Conservation (phyloP, 2,329 filamentous ascomycete genomes). For the Helotiales sp. region DNA sequence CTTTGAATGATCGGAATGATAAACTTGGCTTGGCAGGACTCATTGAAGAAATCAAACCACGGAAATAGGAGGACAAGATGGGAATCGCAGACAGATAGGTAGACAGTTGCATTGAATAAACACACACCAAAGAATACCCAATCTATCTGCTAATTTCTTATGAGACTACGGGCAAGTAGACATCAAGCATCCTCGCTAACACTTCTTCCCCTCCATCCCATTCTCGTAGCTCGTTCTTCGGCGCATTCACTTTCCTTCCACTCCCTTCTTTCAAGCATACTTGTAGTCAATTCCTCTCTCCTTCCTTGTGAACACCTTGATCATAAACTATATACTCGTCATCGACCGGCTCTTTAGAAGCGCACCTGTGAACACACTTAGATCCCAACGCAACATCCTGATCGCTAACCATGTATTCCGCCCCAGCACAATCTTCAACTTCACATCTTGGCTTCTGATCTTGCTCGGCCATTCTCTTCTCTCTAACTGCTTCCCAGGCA, state of each 20-base stretch:
- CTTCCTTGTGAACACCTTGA: not conserved
- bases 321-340: constrained; percentile 2
- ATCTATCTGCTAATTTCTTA: not conserved
- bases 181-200: not conserved
- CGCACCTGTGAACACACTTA: not conserved
- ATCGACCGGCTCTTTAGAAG: not conserved
- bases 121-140: not conserved
- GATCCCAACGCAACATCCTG: constrained; percentile 12
- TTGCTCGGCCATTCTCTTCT: constrained; percentile 20
- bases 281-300: not conserved
- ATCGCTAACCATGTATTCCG: constrained; percentile 16
- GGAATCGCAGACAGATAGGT: too few relatives aligned
- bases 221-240: not conserved
- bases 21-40: too few relatives aligned
- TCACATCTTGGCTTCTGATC: not conserved
- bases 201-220: constrained; percentile 18
- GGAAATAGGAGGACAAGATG: not conserved
- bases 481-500: constrained; percentile 29
- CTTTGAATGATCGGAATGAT: too few relatives aligned
- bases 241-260: constrained; percentile 3
- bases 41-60: too few relatives aligned
- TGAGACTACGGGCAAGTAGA: not conserved
- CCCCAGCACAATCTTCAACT: not conserved
- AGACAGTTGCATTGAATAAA: not conserved
- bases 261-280: not conserved